A percentile compares a stretch with the other conserved stretches of the same genome.
These are phyloP conservation scores for Sarocladium strictum DNA, from an alignment of 2,329 filamentous ascomycete genomes.

Conservation along the genomic window DNA sequence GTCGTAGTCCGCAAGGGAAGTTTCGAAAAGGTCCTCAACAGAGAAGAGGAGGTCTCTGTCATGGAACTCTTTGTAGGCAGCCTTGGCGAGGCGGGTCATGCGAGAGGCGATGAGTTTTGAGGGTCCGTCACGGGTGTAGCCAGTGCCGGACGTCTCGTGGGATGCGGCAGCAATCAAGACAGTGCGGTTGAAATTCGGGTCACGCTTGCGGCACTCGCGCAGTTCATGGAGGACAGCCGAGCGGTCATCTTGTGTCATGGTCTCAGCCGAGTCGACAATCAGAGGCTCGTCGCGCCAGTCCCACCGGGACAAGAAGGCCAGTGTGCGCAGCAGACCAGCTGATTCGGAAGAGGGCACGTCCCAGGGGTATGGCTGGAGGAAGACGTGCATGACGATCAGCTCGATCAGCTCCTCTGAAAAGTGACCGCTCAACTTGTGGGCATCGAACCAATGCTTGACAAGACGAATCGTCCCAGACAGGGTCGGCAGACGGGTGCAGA, in stretches of 20 bases:
- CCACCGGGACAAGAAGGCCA: constrained; percentile 79
- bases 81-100: constrained; percentile 75
- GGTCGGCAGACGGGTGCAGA: constrained; percentile 73
- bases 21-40: constrained; percentile 56
- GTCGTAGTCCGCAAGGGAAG: constrained; percentile 73
- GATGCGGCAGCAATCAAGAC: constrained; percentile 78
- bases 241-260: constrained; percentile 56
- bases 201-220: constrained; percentile 78
- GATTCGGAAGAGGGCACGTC: constrained; percentile 66
- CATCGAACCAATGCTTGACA: constrained; percentile 82
- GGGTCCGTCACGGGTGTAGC: constrained; percentile 68
- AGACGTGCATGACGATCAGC: constrained; percentile 70
- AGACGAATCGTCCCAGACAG: constrained; percentile 79
- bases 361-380: constrained; percentile 80
- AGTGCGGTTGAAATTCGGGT: constrained; percentile 80
- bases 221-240: constrained; percentile 64
- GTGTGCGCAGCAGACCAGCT: constrained; percentile 74
- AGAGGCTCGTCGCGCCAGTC: constrained; percentile 85
- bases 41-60: constrained; percentile 48
- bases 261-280: constrained; percentile 63
- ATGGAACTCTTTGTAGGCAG: constrained; percentile 59
- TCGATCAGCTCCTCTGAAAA: constrained; percentile 79
- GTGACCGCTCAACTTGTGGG: constrained; percentile 73
- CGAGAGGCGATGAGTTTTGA: constrained; percentile 78
- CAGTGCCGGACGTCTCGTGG: constrained; percentile 68